These are phyloP conservation scores for Besnoitia besnoiti DNA, from an alignment of 169 alveolate genomes.

Conservation along the genomic window DNA sequence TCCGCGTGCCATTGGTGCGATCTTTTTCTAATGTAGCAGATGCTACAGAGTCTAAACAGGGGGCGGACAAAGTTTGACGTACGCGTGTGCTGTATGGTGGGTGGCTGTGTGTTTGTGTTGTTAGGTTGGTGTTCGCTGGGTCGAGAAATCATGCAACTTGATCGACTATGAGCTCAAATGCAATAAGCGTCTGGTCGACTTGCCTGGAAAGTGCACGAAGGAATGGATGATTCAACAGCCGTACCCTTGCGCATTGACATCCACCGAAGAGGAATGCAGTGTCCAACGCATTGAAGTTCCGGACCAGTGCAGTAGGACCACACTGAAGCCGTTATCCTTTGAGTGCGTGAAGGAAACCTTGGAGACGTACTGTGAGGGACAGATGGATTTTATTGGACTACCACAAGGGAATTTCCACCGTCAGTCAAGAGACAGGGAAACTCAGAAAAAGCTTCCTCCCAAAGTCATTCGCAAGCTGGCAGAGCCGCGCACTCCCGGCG, in stretches of 20 bases:
- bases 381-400: neutral
- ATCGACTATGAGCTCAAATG: conserved; percentile 20
- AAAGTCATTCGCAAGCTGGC: neutral
- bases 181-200: neutral
- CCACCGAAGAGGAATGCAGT: neutral
- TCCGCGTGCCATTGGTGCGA: too few species aligned
- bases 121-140: neutral
- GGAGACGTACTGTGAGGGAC: conserved; percentile 8
- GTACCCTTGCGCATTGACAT: neutral
- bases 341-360: neutral
- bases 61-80: too few species aligned
- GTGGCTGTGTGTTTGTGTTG: neutral
- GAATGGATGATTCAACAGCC: conserved; percentile 26
- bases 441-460: neutral
- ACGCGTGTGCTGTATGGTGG: too few species aligned
- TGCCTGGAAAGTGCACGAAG: conserved; percentile 18
- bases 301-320: neutral
- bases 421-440: neutral
- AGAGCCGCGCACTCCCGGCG: neutral
- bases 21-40: too few species aligned
- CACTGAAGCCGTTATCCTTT: neutral
- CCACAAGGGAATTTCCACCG: neutral
- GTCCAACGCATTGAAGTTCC: neutral
- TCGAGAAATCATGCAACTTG: neutral
- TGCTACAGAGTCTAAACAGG: too few species aligned